Evolutionary conservation across 306 rosid species (phyloP), one percentile per base, ranked within the genome.

Genomic region (Adenanthera pavonina): DNA sequence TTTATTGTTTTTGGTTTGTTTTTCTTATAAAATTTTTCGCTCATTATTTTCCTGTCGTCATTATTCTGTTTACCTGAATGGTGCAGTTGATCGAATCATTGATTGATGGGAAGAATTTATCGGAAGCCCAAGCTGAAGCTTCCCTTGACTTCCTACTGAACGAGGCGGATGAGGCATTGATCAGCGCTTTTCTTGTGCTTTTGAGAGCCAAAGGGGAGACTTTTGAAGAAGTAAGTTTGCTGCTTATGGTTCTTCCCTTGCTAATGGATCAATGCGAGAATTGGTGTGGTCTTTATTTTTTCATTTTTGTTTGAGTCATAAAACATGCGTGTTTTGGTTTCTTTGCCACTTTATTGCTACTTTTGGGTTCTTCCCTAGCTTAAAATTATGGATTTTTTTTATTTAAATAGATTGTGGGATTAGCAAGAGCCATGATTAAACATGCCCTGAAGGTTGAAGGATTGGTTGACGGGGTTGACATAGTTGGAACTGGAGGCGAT

Each of bases 401-500:
- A 47, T 73, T 75, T 72, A 47, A 77, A 68, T 89, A 95, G 98
- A 47, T 93, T 81, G 97, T 90, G 65, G 99, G 99, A 62, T 88
- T 95, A 67, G 99, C 99, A 11, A 89, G 87, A 84, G 93, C 97
- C 3, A 95, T 95, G 99, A 66, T 93, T 80, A 91, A 85, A 80
- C 92, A 84, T 51, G 89, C 97, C 15, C 81, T 61, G 80, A 91
- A 89, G 88, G 92, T 95, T 48, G 97, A 89, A 66, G 99, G 94
- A 76, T 89, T 95, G 76, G 82, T 14, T 56, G 93, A 95, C 78
- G 98, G 86, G 2, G 93, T 93, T 69, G 99, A 95, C 89, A 95
- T 95, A n/a, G 97, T 93, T 67, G 99, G 99, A 80, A 95, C 99
- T 0, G 98, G 99, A 76, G 97, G 97, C 36, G 98, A 93, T 74